Conservation (phyloP, 2,329 filamentous ascomycete genomes). For the Exophiala xenobiotica region DNA sequence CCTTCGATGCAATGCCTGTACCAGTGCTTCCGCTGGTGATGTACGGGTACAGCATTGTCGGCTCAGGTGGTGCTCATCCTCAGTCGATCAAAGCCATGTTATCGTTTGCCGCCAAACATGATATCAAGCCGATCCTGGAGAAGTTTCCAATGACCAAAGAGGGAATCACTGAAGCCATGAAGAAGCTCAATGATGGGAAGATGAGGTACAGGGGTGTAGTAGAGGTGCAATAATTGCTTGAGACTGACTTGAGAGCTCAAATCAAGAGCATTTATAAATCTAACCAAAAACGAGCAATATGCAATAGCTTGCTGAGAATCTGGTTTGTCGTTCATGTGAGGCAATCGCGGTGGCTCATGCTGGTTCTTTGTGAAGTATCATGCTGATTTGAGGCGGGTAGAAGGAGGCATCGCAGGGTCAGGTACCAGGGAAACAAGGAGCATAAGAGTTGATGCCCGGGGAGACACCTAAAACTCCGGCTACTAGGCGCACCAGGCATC, state of each 20-base stretch:
- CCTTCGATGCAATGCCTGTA: constrained; percentile 20
- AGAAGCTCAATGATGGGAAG: constrained; percentile 49
- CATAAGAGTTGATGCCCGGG: not conserved
- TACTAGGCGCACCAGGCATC: no score
- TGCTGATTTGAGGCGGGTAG: no score
- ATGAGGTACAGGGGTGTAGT: constrained; percentile 50
- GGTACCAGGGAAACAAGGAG: no score
- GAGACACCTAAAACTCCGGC: not conserved
- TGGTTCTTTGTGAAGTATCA: no score
- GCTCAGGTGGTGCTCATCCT: constrained; percentile 33
- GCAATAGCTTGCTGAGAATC: no score
- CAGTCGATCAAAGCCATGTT: constrained; percentile 65
- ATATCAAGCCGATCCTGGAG: constrained; percentile 65
- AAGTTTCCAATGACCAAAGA: constrained; percentile 59
- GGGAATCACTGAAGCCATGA: constrained; percentile 48
- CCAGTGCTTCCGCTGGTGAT: constrained; percentile 14
- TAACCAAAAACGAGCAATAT: no score
- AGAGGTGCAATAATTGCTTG: constrained; percentile 8
- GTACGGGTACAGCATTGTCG: constrained; percentile 16
- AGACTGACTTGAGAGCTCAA: no score
- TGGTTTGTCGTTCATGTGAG: no score
- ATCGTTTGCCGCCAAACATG: constrained; percentile 61
- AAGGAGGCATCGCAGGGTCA: no score
- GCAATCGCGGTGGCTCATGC: no score
- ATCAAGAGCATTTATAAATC: no score